Base-by-base conservation (phyloP, 495 filamentous ascomycete species). In the Aspergillus heteromorphus region DNA sequence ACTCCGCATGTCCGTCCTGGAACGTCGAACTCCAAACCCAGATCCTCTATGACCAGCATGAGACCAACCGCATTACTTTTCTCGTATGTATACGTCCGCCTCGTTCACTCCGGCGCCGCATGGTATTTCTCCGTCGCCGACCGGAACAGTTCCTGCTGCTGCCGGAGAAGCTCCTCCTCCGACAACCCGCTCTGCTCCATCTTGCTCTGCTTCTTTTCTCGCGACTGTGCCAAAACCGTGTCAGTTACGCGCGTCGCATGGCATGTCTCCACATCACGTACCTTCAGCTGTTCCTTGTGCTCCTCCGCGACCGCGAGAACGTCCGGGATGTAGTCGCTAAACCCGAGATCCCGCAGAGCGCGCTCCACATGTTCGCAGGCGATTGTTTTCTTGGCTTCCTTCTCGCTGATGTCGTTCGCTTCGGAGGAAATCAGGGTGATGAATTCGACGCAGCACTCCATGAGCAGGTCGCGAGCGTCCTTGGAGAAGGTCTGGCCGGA, bases 361-460 rank as follows among this genome's bases (percentile, higher is more conserved):
- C 90, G 89, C 61, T 92, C 91, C 59, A 97, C 92, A 72, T 98
- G 93, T 63, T 98, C 93, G 59, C 87, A 91, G 0, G 91, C 92
- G 51, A 98, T 98, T 0, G 93, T 98, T 76, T 98, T 98, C 79
- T 98, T 98, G 10, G 91, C 87, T 58, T 98, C 93, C 63, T 92
- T 95, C 71, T 98, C 93, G 14, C 91, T 90, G 57, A 98, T 98
- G 60, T 98, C 93, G 67, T 98, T 98, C 8, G 93, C 95, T 74
- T 98, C 91, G 31, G 89, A 93, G 20, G 92, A 96, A 51, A 98
- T 88, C 51, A 98, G 80, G 9, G 95, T 97, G 69, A 98, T 97
- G 75, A 97, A 98, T 66, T 98, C 93, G 57, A 97, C 93, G 67
- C 95, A 98, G 77, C 92, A 97, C 72, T 97, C 93, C 73, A 97